Percentiles rank a stretch among this genome's conserved stretches.
Evolutionary conservation across 2,329 filamentous ascomycete species (phyloP).

Genomic region (Chrysoporthe deuterocubensis): DNA sequence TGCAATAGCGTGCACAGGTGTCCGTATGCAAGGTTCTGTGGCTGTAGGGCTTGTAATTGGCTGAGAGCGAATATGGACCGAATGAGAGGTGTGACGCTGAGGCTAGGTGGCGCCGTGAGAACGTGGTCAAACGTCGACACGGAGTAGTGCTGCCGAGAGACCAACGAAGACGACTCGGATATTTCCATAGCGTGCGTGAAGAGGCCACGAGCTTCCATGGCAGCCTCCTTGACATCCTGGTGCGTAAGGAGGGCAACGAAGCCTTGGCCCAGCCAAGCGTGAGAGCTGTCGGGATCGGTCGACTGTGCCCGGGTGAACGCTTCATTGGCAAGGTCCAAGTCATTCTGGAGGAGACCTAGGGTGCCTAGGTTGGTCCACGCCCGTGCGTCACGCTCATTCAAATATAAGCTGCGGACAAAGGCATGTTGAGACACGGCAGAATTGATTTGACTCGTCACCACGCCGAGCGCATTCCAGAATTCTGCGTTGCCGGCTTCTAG

Average conservation of each 20-base stretch:
- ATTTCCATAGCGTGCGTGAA: conserved; percentile 97
- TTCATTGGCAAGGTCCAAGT: conserved; percentile 83
- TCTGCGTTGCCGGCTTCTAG: conserved; percentile 91
- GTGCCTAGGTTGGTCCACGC: conserved; percentile 91
- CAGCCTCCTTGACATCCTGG: conserved; percentile 69
- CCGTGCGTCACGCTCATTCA: conserved; percentile 85
- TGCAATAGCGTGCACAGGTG: conserved; percentile 82
- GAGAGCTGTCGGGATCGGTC: conserved; percentile 88
- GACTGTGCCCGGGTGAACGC: conserved; percentile 91
- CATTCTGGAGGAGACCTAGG: conserved; percentile 82
- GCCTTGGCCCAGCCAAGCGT: conserved; percentile 93
- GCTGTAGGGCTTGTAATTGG: conserved; percentile 74
- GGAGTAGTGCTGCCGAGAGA: conserved; percentile 79
- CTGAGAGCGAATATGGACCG: conserved; percentile 88
- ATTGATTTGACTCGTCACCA: conserved; percentile 85
- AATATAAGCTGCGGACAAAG: conserved; percentile 87
- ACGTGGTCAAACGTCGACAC: conserved; percentile 83
- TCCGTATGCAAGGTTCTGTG: conserved; percentile 70
- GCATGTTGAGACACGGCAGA: conserved; percentile 90
- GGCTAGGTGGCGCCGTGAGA: conserved; percentile 56
- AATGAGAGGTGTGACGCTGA: conserved; percentile 67
- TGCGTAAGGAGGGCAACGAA: conserved; percentile 74
- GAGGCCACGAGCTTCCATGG: conserved; percentile 70
- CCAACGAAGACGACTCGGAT: conserved; percentile 73
- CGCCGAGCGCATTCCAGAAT: conserved; percentile 96